Evolutionary conservation across 805 yeast species (phyloP).

Genomic region (Saturnispora saitoi): DNA sequence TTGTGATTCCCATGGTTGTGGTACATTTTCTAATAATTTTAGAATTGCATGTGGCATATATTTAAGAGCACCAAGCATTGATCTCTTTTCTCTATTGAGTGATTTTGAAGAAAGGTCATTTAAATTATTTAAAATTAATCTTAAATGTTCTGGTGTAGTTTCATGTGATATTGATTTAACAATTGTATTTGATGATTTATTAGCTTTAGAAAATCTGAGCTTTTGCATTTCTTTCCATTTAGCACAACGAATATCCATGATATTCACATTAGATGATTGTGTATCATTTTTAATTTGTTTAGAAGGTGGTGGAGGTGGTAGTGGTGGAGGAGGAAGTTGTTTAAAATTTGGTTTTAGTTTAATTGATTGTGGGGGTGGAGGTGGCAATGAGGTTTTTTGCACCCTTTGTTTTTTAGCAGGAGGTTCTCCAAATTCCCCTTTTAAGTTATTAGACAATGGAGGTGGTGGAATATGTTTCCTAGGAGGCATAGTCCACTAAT

Average conservation of each 20-base stretch:
- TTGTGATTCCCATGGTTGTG: slow-evolving; percentile 93
- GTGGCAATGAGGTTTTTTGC: slow-evolving; percentile 9
- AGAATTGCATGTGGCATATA: slow-evolving; percentile 93
- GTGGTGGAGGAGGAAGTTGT: background rate
- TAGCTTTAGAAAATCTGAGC: slow-evolving; percentile 36
- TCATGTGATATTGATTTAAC: slow-evolving; percentile 51
- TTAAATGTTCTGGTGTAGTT: slow-evolving; percentile 89
- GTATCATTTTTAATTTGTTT: background rate
- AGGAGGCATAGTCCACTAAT: background rate
- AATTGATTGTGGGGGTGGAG: slow-evolving; percentile 11
- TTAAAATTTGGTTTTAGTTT: background rate
- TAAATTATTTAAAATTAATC: slow-evolving; percentile 76
- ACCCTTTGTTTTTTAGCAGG: background rate
- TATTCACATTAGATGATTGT: background rate
- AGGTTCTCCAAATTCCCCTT: background rate
- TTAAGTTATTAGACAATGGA: slow-evolving; percentile 4
- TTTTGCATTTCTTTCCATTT: slow-evolving; percentile 63
- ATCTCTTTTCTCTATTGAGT: slow-evolving; percentile 74
- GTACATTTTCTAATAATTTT: slow-evolving; percentile 90
- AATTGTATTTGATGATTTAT: slow-evolving; percentile 28
- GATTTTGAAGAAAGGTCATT: slow-evolving; percentile 76
- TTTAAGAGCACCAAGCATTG: slow-evolving; percentile 84
- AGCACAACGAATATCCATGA: slow-evolving; percentile 14
- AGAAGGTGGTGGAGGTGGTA: slow-evolving; percentile 17
- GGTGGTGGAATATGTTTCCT: slow-evolving; percentile 7